Conservation (phyloP, 768 basidiomycete genomes). For the Russula sp. region DNA sequence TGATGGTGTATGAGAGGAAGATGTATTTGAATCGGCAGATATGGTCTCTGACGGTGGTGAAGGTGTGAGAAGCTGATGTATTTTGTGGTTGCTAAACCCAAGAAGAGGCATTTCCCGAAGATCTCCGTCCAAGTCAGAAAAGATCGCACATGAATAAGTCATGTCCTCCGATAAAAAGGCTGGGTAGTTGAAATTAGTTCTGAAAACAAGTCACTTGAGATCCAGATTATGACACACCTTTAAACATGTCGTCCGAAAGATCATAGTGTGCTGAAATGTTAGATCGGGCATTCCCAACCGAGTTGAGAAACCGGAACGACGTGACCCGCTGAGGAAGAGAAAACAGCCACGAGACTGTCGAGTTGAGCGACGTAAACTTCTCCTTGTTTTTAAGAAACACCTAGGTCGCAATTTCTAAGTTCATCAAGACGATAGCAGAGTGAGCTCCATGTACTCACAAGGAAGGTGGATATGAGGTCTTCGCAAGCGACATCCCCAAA, state of each 20-base stretch:
- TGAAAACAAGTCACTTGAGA: background rate
- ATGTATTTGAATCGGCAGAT: background rate
- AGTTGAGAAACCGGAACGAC: constrained; percentile 12
- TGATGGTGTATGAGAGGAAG: background rate
- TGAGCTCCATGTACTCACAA: background rate
- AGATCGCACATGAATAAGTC: constrained; percentile 4
- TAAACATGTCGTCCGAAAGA: constrained; percentile 37
- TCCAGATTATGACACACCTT: background rate
- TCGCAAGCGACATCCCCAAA: constrained; percentile 20
- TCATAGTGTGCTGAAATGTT: constrained; percentile 34
- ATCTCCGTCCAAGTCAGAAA: background rate
- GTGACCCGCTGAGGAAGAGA: constrained; percentile 2
- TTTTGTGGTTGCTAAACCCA: background rate
- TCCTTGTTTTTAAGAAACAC: constrained; percentile 12
- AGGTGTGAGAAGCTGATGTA: background rate
- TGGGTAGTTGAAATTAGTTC: background rate
- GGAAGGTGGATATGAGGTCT: constrained; percentile 14
- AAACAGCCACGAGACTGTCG: constrained; percentile 13
- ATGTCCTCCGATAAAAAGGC: constrained; percentile 3
- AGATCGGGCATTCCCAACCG: constrained; percentile 18
- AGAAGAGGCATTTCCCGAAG: background rate
- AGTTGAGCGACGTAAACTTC: constrained; percentile 16
- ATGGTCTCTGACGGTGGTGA: background rate
- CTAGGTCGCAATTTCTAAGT: background rate
- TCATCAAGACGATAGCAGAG: no score